Conservation (phyloP, 768 basidiomycete genomes). For the Suillus fuscotomentosus region DNA sequence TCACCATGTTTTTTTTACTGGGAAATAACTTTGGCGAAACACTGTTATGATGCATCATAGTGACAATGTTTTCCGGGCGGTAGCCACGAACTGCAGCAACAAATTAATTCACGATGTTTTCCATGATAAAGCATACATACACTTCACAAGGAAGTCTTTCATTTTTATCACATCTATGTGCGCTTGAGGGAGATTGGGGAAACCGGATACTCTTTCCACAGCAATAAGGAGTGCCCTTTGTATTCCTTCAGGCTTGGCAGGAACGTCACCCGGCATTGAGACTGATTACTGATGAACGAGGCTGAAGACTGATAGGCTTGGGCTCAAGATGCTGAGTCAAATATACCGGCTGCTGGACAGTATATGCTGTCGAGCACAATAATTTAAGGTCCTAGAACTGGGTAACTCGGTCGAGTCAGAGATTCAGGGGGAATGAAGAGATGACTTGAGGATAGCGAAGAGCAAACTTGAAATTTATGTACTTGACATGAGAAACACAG, state of each 20-base stretch:
- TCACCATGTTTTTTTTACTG: conserved; percentile 4
- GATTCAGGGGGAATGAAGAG: not conserved
- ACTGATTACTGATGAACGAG: not conserved
- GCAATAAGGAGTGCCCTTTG: conserved; percentile 7
- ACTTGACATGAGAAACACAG: not conserved
- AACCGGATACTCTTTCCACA: not conserved
- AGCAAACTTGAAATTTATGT: not conserved
- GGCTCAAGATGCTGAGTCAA: not conserved
- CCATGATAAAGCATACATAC: not conserved
- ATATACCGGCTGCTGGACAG: not conserved
- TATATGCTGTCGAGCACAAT: not conserved
- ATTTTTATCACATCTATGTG: conserved; percentile 3
- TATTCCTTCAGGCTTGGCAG: not conserved
- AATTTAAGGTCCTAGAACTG: not conserved
- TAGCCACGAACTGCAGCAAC: conserved; percentile 1
- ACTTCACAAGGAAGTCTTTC: conserved; percentile 1
- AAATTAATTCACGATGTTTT: not conserved
- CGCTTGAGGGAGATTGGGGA: conserved; percentile 1
- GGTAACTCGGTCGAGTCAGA: not conserved
- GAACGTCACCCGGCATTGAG: not conserved
- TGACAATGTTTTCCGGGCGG: conserved; percentile 1
- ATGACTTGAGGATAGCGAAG: too few species aligned
- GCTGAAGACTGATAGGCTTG: not conserved
- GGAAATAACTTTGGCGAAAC: not conserved
- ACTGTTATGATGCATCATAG: conserved; percentile 5